Percentiles rank a stretch among this genome's conserved stretches.
phyloP scores from a whole-genome alignment of 2,329 filamentous ascomycete species.

The Orbilia javanica region DNA sequence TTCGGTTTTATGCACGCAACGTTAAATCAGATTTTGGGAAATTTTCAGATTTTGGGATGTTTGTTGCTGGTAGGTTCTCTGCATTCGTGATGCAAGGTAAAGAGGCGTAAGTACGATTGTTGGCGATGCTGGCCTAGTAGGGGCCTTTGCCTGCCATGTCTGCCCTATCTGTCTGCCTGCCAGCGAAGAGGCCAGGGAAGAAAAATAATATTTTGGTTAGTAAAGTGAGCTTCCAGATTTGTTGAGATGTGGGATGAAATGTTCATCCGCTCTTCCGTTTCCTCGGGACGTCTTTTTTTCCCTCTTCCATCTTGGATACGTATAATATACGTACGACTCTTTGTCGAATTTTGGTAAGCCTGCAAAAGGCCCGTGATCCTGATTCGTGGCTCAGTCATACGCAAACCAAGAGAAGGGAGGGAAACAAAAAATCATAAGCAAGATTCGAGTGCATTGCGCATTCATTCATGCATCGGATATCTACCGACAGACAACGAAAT shows the following conservation, averaged over 20 bases:
- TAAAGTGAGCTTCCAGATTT: constrained; percentile 5
- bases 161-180: constrained; percentile 16
- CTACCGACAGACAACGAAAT: not conserved
- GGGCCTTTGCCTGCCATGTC: not conserved
- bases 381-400: not conserved
- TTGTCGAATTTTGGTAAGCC: too few species aligned
- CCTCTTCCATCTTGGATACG: too few species aligned
- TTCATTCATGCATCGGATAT: constrained; percentile 13
- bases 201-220: not conserved
- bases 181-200: not conserved
- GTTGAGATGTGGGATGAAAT: constrained; percentile 29
- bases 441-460: not conserved
- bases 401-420: too few species aligned
- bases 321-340: too few species aligned
- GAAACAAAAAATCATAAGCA: not conserved
- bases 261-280: constrained; percentile 3
- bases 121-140: not conserved
- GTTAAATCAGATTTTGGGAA: not conserved
- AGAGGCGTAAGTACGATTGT: not conserved
- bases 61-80: constrained; percentile 17
- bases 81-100: not conserved
- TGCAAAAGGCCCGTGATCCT: constrained; percentile 4
- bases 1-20: constrained; percentile 3
- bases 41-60: not conserved
- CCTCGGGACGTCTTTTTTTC: not conserved